A percentile compares a stretch with the other conserved stretches of the same genome.
These are phyloP conservation scores for Leccinum variicolor DNA, from an alignment of 768 basidiomycete species.

Conservation along the genomic window DNA sequence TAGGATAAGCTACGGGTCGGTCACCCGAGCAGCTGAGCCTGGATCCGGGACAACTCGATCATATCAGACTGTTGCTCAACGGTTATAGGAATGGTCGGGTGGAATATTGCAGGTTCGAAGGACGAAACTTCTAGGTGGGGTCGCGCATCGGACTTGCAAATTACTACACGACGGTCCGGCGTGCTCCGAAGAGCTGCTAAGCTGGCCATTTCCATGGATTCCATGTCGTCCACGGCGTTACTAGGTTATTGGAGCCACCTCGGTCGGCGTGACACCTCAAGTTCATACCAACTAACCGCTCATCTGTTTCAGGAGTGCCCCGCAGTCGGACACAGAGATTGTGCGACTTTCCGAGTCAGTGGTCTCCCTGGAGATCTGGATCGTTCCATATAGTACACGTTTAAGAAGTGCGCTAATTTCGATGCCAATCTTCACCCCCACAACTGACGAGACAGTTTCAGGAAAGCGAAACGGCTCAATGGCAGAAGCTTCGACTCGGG, in stretches of 20 bases:
- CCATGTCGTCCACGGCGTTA: not conserved
- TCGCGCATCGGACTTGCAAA: not conserved
- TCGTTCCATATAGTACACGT: not conserved
- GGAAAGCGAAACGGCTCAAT: not conserved
- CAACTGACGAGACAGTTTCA: not conserved
- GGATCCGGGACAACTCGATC: no score
- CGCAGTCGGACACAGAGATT: not conserved
- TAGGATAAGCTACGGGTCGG: no score
- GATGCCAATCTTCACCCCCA: not conserved
- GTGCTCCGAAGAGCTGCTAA: no score
- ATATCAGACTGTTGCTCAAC: no score
- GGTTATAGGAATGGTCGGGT: no score
- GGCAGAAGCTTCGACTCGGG: not conserved
- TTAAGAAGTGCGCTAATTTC: not conserved
- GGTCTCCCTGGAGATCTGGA: not conserved
- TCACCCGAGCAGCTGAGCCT: no score
- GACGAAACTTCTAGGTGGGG: no score
- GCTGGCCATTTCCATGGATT: not conserved
- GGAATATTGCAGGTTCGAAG: no score
- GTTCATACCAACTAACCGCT: not conserved
- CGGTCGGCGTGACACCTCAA: not conserved
- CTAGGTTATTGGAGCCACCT: not conserved
- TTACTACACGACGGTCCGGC: not conserved
- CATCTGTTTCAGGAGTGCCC: not conserved
- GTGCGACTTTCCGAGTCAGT: not conserved